phyloP scores from a whole-genome alignment of 2,329 filamentous ascomycete species.

The Fusarium torulosum region DNA sequence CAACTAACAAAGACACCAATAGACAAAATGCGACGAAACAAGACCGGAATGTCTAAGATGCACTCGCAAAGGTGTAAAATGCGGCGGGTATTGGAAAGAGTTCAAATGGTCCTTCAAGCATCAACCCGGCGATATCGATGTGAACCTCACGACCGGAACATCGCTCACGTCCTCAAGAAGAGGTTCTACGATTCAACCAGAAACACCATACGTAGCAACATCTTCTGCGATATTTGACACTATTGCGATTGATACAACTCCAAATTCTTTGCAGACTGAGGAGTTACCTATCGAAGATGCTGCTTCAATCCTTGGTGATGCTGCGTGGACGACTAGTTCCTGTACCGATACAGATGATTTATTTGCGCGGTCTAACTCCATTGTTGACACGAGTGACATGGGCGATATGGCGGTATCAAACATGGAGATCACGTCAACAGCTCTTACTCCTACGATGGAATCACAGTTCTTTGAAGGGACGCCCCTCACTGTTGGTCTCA shows the following conservation, averaged over 20 bases:
- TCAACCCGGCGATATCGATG: conserved; percentile 46
- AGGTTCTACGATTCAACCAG: conserved; percentile 22
- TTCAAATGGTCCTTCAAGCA: conserved; percentile 60
- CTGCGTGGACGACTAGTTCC: conserved; percentile 32
- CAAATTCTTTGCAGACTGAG: conserved; percentile 3
- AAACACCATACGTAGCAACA: neutral
- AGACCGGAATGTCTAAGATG: conserved; percentile 48
- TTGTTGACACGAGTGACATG: conserved; percentile 3
- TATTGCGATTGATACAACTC: neutral
- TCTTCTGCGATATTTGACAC: conserved; percentile 3
- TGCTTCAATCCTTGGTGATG: conserved; percentile 20
- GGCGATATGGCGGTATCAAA: conserved; percentile 9
- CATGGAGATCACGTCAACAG: conserved; percentile 14
- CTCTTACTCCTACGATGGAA: conserved; percentile 19
- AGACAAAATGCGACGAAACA: conserved; percentile 52
- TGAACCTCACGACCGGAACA: conserved; percentile 18
- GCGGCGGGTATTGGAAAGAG: conserved; percentile 49
- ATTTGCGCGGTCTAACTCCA: conserved; percentile 22
- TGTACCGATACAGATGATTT: conserved; percentile 35
- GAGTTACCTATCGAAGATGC: conserved; percentile 22
- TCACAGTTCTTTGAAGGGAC: conserved; percentile 29
- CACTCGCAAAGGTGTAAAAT: conserved; percentile 47
- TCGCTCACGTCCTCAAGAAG: conserved; percentile 25
- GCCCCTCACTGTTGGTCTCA: conserved; percentile 38
- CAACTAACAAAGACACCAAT: neutral